Evolutionary conservation across 371 early-diverging fungal species (phyloP).

Genomic region (Mortierella sp.): DNA sequence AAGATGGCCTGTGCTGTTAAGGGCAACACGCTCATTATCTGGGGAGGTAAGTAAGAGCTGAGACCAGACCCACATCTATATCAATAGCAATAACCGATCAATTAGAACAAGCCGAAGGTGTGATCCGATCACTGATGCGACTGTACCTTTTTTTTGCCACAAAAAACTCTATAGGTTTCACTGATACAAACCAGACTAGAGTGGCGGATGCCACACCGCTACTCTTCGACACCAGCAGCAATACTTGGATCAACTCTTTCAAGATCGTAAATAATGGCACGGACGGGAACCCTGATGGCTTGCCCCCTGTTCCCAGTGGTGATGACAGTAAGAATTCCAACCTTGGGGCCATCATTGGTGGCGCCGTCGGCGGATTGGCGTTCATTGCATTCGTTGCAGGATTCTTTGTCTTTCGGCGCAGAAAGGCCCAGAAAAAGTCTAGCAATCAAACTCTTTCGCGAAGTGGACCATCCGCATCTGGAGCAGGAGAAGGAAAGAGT

Average conservation of each 20-base stretch:
- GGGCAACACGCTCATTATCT: constrained; percentile 18
- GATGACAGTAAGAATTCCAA: neutral
- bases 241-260: neutral
- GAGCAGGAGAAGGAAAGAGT: neutral
- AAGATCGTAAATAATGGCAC: neutral
- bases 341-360: constrained; percentile 38
- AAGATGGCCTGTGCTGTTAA: constrained; percentile 25
- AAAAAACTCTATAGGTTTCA: neutral
- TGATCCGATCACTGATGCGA: no score
- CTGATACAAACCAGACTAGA: neutral
- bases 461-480: neutral
- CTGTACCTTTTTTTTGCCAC: no score
- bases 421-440: neutral
- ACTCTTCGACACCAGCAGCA: neutral
- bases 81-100: no score
- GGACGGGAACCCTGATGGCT: neutral
- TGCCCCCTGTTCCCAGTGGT: neutral
- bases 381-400: constrained; percentile 13
- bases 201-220: neutral
- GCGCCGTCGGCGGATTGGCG: constrained; percentile 31
- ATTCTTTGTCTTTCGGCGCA: constrained; percentile 2
- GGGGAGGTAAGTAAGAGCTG: constrained; percentile 24
- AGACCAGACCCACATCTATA: no score
- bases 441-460: neutral
- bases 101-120: no score